phyloP scores from a whole-genome alignment of 805 yeast species.

The Nadsonia fulvescens region DNA sequence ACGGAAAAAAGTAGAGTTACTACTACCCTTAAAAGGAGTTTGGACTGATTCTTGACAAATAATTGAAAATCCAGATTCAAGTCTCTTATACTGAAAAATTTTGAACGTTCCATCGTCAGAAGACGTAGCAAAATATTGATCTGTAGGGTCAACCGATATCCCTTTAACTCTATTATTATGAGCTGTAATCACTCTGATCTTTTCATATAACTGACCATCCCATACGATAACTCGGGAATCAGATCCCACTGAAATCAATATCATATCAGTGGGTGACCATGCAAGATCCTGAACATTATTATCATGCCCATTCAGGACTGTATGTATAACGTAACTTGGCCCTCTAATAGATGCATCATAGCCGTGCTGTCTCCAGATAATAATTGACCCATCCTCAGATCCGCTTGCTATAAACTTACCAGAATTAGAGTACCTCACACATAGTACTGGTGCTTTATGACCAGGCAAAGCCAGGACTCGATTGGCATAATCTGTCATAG shows the following conservation, averaged over 20 bases:
- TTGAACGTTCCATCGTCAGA: constrained; percentile 89
- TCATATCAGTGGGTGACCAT: constrained; percentile 90
- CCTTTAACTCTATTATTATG: constrained; percentile 95
- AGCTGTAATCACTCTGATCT: constrained; percentile 72
- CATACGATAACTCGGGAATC: constrained; percentile 87
- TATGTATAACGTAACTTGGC: too few relatives aligned
- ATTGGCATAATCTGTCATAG: too few relatives aligned
- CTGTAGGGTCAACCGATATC: constrained; percentile 93
- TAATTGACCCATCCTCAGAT: too few relatives aligned
- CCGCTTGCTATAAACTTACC: too few relatives aligned
- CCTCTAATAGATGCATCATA: too few relatives aligned
- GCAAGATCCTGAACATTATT: constrained; percentile 95
- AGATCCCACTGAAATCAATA: constrained; percentile 83
- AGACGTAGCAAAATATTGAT: constrained; percentile 90
- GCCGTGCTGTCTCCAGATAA: too few relatives aligned
- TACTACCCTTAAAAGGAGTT: constrained; percentile 77
- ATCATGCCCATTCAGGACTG: constrained; percentile 92
- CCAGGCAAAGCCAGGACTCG: too few relatives aligned
- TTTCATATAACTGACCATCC: constrained; percentile 84
- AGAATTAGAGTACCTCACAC: too few relatives aligned
- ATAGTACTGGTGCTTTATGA: too few relatives aligned
- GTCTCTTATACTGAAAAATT: constrained; percentile 65
- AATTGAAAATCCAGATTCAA: constrained; percentile 64
- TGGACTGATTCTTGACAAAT: constrained; percentile 69
- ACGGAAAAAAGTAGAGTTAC: constrained; percentile 75